phyloP scores from a whole-genome alignment of 140 eudicot species.

The Artemisia princeps region DNA sequence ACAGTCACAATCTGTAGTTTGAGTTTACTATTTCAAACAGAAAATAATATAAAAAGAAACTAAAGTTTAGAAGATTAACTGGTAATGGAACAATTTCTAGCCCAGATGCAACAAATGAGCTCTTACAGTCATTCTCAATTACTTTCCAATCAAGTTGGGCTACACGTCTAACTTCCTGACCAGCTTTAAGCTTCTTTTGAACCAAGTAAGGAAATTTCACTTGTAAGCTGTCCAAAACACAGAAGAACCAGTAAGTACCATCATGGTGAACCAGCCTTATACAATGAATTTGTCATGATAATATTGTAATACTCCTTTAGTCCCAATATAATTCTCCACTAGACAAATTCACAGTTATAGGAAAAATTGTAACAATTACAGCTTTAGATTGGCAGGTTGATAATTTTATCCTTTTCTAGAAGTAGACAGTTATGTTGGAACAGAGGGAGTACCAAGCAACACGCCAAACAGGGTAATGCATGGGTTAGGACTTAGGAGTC shows the following conservation, averaged over 20 bases:
- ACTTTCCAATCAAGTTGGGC: conserved; percentile 83
- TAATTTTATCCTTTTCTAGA: no score
- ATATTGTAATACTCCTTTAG: no score
- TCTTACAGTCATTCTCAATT: conserved; percentile 59
- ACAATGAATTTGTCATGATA: background rate
- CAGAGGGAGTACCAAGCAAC: no score
- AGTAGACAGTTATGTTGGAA: no score
- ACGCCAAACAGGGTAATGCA: no score
- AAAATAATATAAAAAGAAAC: background rate
- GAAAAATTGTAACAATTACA: no score
- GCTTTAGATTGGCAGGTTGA: no score
- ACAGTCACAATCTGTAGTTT: conserved; percentile 20
- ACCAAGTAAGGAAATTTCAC: conserved; percentile 77
- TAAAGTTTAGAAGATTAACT: conserved; percentile 34
- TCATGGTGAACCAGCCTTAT: conserved; percentile 12
- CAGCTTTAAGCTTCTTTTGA: conserved; percentile 54
- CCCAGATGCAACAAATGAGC: conserved; percentile 86
- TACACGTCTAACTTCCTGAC: conserved; percentile 83
- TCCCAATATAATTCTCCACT: no score
- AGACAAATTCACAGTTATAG: no score
- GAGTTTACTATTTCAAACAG: conserved; percentile 6
- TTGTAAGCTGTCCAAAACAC: conserved; percentile 48
- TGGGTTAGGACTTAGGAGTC: no score
- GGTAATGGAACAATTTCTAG: conserved; percentile 78
- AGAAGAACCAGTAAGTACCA: conserved; percentile 11